phyloP scores from a whole-genome alignment of 495 filamentous ascomycete genomes.

The Trichoderma virens region DNA sequence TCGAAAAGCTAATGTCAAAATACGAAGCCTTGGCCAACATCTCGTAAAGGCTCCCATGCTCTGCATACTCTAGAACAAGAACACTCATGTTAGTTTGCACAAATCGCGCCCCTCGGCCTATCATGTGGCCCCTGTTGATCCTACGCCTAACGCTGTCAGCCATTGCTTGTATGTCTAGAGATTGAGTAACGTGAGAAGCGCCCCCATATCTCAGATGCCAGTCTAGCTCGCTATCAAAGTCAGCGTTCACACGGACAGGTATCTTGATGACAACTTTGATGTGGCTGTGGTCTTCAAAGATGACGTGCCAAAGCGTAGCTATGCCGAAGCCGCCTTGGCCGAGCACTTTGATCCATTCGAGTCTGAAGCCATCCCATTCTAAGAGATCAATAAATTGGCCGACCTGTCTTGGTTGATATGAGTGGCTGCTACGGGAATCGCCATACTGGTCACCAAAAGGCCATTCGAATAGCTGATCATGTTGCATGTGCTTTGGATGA shows the following conservation, averaged over 20 bases:
- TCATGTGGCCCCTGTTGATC: background rate
- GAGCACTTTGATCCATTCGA: constrained; percentile 5
- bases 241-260: background rate
- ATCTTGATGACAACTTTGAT: constrained; percentile 5
- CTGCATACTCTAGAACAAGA: constrained; percentile 5
- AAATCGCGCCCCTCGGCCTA: background rate
- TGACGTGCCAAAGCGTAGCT: constrained; percentile 7
- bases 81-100: background rate
- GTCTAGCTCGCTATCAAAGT: background rate
- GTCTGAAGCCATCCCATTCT: constrained; percentile 3
- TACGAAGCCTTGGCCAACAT: background rate
- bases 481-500: background rate
- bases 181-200: background rate
- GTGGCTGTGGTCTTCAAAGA: background rate
- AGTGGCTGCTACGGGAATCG: background rate
- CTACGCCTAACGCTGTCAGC: background rate
- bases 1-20: background rate
- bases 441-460: background rate
- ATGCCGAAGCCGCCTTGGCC: constrained; percentile 8
- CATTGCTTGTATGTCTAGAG: background rate
- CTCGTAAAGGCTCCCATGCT: background rate
- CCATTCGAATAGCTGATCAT: background rate
- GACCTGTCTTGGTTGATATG: background rate
- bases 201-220: constrained; percentile 6
- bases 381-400: background rate